These are phyloP conservation scores for Corylus americana DNA, from an alignment of 306 rosid species.

Conservation along the genomic window DNA sequence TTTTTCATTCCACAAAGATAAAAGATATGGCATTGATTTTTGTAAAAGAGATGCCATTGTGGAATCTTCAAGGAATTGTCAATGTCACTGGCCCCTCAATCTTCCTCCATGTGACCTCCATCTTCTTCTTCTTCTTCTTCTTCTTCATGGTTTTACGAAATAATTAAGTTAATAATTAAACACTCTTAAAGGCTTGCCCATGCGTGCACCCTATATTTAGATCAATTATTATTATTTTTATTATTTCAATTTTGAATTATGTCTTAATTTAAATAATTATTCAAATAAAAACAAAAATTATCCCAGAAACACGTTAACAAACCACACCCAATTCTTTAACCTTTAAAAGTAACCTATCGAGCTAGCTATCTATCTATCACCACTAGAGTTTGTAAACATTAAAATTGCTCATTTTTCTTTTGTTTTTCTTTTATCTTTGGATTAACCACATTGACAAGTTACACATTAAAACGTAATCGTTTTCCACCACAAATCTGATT, in stretches of 20 bases:
- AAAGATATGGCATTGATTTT: slow-evolving; percentile 26
- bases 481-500: background rate
- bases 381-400: too few species aligned
- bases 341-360: background rate
- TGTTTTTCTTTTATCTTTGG: too few species aligned
- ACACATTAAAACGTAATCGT: background rate
- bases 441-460: background rate
- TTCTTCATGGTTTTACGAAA: slow-evolving; percentile 1
- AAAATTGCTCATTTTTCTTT: too few species aligned
- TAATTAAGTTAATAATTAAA: slow-evolving; percentile 3
- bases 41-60: background rate
- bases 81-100: slow-evolving; percentile 6
- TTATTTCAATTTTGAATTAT: too few species aligned
- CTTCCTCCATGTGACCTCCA: background rate
- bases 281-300: too few species aligned
- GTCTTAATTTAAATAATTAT: too few species aligned
- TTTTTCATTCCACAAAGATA: background rate
- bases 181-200: too few species aligned
- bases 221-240: too few species aligned
- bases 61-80: slow-evolving; percentile 7
- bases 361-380: too few species aligned
- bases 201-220: too few species aligned
- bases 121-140: slow-evolving; percentile 1
- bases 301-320: too few species aligned
- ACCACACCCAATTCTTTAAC: background rate